A percentile compares a stretch with the other conserved stretches of the same genome.
Conservation (phyloP, 73 alveolate genomes). For the Blepharisma japonicum region DNA sequence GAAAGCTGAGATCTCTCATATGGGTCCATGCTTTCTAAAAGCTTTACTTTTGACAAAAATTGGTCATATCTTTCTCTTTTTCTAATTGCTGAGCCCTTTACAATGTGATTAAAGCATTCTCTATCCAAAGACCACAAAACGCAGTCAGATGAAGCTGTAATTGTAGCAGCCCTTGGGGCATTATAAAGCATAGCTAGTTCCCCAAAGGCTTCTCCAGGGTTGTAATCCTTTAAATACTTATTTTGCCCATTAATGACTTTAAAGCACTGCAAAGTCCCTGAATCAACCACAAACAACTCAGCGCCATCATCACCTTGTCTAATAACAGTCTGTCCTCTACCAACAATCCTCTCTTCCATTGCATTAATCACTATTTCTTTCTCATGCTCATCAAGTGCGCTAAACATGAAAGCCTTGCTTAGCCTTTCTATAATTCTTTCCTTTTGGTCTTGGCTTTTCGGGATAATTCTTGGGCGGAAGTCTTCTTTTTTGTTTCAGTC, state of each 20-base stretch:
- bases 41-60: slow-evolving; percentile 76
- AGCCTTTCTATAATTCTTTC: slow-evolving; percentile 74
- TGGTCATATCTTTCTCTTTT: slow-evolving; percentile 90
- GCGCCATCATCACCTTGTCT: slow-evolving; percentile 97
- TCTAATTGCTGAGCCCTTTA: slow-evolving; percentile 85
- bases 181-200: slow-evolving; percentile 86
- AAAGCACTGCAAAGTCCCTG: slow-evolving; percentile 79
- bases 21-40: slow-evolving; percentile 83
- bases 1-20: slow-evolving; percentile 96
- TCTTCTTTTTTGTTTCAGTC: slow-evolving; percentile 77
- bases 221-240: slow-evolving; percentile 63
- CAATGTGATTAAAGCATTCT: slow-evolving; percentile 92
- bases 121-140: slow-evolving; percentile 89
- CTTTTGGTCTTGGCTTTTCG: slow-evolving; percentile 73
- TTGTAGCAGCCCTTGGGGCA: slow-evolving; percentile 95
- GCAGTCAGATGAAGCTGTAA: slow-evolving; percentile 75
- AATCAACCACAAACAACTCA: slow-evolving; percentile 88
- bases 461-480: slow-evolving; percentile 79
- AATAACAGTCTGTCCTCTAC: slow-evolving; percentile 77
- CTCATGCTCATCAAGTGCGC: slow-evolving; percentile 82
- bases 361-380: slow-evolving; percentile 81
- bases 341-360: slow-evolving; percentile 81
- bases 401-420: slow-evolving; percentile 81
- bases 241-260: slow-evolving; percentile 63
- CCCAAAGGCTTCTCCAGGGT: slow-evolving; percentile 90